These are phyloP conservation scores for Flueggea neowawraea DNA, from an alignment of 441 rosid genomes.

Conservation along the genomic window DNA sequence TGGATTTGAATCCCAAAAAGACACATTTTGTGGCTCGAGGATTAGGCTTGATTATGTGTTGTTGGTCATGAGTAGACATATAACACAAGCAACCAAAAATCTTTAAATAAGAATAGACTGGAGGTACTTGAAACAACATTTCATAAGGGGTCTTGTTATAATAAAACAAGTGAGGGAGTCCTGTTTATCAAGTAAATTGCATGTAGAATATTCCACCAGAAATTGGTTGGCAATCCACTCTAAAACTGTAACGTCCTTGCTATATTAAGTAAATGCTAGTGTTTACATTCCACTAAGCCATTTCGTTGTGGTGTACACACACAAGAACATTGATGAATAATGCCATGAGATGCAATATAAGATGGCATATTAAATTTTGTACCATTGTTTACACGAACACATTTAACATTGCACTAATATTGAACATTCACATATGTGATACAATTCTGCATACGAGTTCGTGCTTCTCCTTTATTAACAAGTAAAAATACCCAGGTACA, in stretches of 20 bases:
- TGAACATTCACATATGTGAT: too few species aligned
- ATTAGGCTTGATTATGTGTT: background rate
- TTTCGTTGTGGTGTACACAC: background rate
- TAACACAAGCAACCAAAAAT: slow-evolving; percentile 1
- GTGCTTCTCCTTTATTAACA: background rate
- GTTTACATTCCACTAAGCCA: background rate
- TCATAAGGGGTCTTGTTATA: background rate
- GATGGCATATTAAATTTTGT: too few species aligned
- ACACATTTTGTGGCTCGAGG: background rate
- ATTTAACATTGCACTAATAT: too few species aligned
- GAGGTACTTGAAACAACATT: background rate
- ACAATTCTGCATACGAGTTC: background rate
- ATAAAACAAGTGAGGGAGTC: background rate
- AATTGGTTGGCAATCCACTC: background rate
- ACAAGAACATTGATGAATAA: background rate
- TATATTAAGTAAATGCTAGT: background rate
- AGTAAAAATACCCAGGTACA: background rate
- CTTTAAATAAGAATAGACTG: background rate
- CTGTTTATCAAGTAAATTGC: background rate
- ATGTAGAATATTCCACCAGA: background rate
- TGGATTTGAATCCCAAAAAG: background rate
- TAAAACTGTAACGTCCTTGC: background rate
- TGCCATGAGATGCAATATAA: too few species aligned
- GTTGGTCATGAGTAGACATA: background rate
- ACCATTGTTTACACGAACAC: too few species aligned